These are phyloP conservation scores for Pythium pyrilobum DNA, from an alignment of 352 stramenopile genomes.

Conservation along the genomic window DNA sequence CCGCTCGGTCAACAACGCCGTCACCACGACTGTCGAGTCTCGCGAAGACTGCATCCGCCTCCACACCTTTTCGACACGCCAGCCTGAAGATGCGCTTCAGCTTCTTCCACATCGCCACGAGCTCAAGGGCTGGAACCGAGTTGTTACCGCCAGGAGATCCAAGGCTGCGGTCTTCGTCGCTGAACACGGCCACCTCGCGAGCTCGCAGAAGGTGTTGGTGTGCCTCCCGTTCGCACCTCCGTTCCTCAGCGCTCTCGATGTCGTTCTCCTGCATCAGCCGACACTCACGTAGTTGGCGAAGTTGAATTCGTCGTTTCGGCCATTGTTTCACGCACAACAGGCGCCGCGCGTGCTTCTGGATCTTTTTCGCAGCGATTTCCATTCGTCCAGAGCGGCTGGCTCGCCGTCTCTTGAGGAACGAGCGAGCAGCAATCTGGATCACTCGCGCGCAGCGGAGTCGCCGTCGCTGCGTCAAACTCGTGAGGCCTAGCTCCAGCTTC, in stretches of 20 bases:
- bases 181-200: background rate
- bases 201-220: background rate
- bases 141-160: constrained; percentile 8
- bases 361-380: constrained; percentile 8
- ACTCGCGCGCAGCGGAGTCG: constrained; percentile 16
- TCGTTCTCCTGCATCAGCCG: constrained; percentile 34
- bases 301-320: constrained; percentile 16
- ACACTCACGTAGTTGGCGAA: constrained; percentile 13
- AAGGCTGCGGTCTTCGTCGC: background rate
- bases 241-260: constrained; percentile 12
- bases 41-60: constrained; percentile 25
- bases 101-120: constrained; percentile 46
- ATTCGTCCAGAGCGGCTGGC: background rate
- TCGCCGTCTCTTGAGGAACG: constrained; percentile 3
- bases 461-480: constrained; percentile 11
- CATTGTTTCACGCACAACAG: constrained; percentile 21
- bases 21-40: constrained; percentile 45
- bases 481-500: constrained; percentile 8
- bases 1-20: constrained; percentile 54
- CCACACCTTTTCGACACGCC: constrained; percentile 16
- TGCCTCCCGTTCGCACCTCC: background rate
- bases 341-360: constrained; percentile 32
- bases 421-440: constrained; percentile 28
- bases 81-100: constrained; percentile 43
- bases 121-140: constrained; percentile 11